Base-by-base conservation (phyloP, 495 filamentous ascomycete species). In the Penicillium atrosanguineum region DNA sequence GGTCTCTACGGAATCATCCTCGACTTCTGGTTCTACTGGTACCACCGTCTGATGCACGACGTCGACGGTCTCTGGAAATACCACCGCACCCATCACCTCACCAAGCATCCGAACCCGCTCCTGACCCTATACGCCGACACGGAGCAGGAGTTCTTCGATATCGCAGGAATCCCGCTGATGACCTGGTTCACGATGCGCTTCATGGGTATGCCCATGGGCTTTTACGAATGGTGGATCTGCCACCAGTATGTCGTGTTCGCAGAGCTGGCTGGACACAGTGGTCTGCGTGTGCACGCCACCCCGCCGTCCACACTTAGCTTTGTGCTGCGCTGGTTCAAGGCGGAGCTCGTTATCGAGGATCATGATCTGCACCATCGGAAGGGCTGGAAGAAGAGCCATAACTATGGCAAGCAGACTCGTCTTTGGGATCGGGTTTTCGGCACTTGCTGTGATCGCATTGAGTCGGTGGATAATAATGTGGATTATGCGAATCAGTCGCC, bases 1-100 rank as follows among this genome's bases (percentile, higher is more conserved):
- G 67, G 70, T 0, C 50, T 73, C 0, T 72, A 73, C 47, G 67
- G 69, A 3, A 61, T 73, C 38, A 64, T 69, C 46, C 64, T 73
- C 36, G 70, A 73, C 53, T 73, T 73, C 57, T 73, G 70, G 70
- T 73, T 73, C 57, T 73, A 73, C 54, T 71, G 69, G 67, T 70
- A 71, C 53, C 70, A 73, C 43, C 69, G 70, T 1, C 11, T 64
- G 7, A 70, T 70, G 65, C 70, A 73, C 37, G 69, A 70, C 18
- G 43, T 68, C 15, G 61, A 46, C 39, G 46, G 46, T 0, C 62
- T 73, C 4, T 73, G 70, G 70, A 67, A 72, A 34, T 73, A 64
- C 61, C 70, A 73, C 56, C 69, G 69, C 18, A 73, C 70, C 6
- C 70, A 73, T 57, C 70, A 73, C 46, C 59, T 73, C 1, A 72